Evolutionary conservation across 768 basidiomycete species (phyloP).

Genomic region (Pleurotus djamor): DNA sequence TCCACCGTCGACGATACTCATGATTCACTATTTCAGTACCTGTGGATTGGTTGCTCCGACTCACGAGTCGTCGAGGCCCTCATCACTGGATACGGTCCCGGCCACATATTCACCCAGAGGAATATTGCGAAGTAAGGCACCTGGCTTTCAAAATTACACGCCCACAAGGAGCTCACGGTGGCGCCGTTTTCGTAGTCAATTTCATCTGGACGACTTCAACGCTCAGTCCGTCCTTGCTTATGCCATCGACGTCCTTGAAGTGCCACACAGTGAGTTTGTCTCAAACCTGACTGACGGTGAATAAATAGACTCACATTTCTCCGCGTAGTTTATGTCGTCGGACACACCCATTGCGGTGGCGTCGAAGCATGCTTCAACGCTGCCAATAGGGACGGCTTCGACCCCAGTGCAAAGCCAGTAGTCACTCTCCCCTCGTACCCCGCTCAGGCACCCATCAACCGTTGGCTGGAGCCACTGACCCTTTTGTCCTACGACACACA

Average conservation of each 20-base stretch:
- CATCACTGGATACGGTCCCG: slow-evolving; percentile 66
- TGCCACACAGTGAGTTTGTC: slow-evolving; percentile 69
- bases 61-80: slow-evolving; percentile 84
- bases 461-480: slow-evolving; percentile 74
- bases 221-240: slow-evolving; percentile 71
- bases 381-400: slow-evolving; percentile 15
- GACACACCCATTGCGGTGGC: slow-evolving; percentile 85
- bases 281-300: slow-evolving; percentile 7
- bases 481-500: slow-evolving; percentile 31
- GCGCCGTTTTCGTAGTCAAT: slow-evolving; percentile 47
- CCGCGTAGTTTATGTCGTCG: slow-evolving; percentile 69
- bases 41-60: slow-evolving; percentile 85
- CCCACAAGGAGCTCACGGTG: no score
- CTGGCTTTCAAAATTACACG: no score
- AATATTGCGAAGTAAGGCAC: slow-evolving; percentile 81
- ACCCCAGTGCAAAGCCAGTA: not conserved
- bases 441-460: slow-evolving; percentile 49
- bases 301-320: slow-evolving; percentile 7
- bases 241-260: slow-evolving; percentile 67
- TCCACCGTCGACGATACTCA: not conserved
- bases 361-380: slow-evolving; percentile 54
- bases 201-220: slow-evolving; percentile 60
- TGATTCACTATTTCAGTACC: slow-evolving; percentile 37
- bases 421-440: slow-evolving; percentile 22
- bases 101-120: slow-evolving; percentile 80